phyloP scores from a whole-genome alignment of 441 rosid genomes.

The Biscutella laevigata region DNA sequence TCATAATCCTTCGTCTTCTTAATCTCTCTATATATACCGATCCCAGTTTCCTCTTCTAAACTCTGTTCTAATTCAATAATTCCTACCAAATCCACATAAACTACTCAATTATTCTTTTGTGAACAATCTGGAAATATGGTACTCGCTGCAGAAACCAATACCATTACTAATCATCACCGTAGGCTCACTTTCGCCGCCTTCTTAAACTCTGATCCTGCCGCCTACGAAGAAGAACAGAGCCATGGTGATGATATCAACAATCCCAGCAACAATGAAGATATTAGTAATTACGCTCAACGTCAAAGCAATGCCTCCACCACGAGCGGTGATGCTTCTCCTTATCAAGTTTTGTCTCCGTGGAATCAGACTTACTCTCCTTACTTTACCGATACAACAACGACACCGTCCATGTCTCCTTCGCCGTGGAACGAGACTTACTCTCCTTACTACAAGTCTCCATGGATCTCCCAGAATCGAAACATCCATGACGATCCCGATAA shows the following conservation, averaged over 20 bases:
- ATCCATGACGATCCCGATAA: constrained; percentile 24
- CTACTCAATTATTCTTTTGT: not conserved
- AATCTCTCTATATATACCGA: constrained; percentile 16
- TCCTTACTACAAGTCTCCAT: constrained; percentile 34
- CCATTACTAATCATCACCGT: constrained; percentile 16
- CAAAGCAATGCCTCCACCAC: constrained; percentile 32
- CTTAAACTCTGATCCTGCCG: constrained; percentile 32
- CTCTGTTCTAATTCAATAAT: constrained; percentile 11
- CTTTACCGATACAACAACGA: constrained; percentile 25
- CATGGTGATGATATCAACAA: constrained; percentile 10
- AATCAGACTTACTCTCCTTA: constrained; percentile 28
- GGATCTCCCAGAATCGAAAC: constrained; percentile 37
- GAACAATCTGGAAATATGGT: constrained; percentile 14
- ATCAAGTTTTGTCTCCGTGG: constrained; percentile 32
- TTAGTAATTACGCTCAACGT: constrained; percentile 3
- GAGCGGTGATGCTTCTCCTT: constrained; percentile 42
- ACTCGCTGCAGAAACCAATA: constrained; percentile 9
- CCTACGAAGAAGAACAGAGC: constrained; percentile 19
- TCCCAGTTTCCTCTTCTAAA: not conserved
- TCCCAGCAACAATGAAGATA: not conserved
- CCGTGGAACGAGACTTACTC: constrained; percentile 76
- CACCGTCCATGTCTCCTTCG: constrained; percentile 35
- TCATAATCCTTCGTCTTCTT: too few relatives aligned
- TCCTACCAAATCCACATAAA: constrained; percentile 7
- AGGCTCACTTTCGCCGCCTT: constrained; percentile 44